Evolutionary conservation across 257 asterid genomes (phyloP).

Genomic region (Salvia rosmarinus): DNA sequence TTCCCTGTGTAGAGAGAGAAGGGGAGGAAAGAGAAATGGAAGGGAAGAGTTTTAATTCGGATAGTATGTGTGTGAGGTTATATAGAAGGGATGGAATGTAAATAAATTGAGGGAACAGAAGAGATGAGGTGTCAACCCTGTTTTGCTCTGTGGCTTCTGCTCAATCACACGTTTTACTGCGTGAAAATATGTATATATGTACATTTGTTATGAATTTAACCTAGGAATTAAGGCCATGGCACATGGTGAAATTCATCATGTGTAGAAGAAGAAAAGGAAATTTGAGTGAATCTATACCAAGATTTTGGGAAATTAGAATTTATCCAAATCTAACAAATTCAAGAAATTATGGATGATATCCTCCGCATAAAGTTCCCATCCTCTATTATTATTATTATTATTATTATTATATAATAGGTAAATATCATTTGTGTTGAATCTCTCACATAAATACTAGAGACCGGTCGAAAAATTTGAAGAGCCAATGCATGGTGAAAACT

Average conservation of each 20-base stretch:
- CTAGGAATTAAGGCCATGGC: conserved; percentile 26
- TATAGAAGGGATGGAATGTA: conserved; percentile 48
- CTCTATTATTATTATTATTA: neutral
- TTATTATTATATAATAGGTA: neutral
- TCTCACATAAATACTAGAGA: too few species aligned
- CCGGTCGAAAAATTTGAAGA: too few species aligned
- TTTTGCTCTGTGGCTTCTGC: conserved; percentile 38
- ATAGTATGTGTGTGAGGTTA: conserved; percentile 45
- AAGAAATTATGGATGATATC: neutral
- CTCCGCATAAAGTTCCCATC: neutral
- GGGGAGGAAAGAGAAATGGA: conserved; percentile 29
- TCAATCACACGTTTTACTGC: conserved; percentile 33
- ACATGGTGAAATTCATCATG: conserved; percentile 27
- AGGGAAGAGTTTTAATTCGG: conserved; percentile 30
- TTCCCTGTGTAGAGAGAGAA: conserved; percentile 20
- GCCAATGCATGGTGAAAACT: too few species aligned
- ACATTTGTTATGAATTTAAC: neutral
- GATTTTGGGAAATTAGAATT: conserved; percentile 24
- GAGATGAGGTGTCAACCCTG: conserved; percentile 61
- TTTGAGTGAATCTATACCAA: conserved; percentile 25
- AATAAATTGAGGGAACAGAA: conserved; percentile 41
- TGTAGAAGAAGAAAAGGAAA: conserved; percentile 1
- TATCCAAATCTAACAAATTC: conserved; percentile 25
- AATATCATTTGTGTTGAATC: neutral
- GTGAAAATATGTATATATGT: neutral